phyloP scores from a whole-genome alignment of 2,329 filamentous ascomycete species.

The Exophiala bonariae region DNA sequence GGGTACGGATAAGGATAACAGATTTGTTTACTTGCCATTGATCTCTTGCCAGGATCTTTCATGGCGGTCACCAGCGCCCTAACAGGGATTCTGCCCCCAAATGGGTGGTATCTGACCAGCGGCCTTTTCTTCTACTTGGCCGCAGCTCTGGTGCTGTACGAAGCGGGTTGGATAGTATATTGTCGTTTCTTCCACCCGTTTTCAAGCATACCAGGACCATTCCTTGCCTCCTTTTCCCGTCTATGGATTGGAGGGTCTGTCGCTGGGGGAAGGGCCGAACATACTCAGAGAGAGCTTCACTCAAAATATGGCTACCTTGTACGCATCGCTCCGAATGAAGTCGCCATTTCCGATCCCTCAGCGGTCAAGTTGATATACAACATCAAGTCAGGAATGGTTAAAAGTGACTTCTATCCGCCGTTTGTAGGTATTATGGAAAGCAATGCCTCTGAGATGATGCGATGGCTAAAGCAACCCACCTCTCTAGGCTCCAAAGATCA shows the following conservation, averaged over 20 bases:
- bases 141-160: not conserved
- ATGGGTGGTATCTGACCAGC: too few relatives aligned
- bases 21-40: too few relatives aligned
- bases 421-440: too few relatives aligned
- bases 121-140: too few relatives aligned
- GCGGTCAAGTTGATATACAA: constrained; percentile 28
- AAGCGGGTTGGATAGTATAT: constrained; percentile 28
- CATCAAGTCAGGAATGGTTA: constrained; percentile 13
- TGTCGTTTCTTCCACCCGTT: constrained; percentile 29
- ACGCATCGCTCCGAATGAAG: constrained; percentile 39
- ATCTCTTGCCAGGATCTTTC: too few relatives aligned
- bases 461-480: too few relatives aligned
- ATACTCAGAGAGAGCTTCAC: constrained; percentile 23
- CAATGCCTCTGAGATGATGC: too few relatives aligned
- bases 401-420: constrained; percentile 31
- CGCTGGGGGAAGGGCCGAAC: constrained; percentile 21
- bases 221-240: constrained; percentile 27
- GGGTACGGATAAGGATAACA: too few relatives aligned
- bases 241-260: constrained; percentile 27
- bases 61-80: too few relatives aligned
- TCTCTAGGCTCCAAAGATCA: constrained; percentile 18
- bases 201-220: constrained; percentile 31
- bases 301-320: constrained; percentile 30
- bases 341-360: constrained; percentile 24
- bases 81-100: too few relatives aligned